These are phyloP conservation scores for Moesziomyces globuligerus DNA, from an alignment of 1,284 basidiomycete genomes.

Conservation along the genomic window DNA sequence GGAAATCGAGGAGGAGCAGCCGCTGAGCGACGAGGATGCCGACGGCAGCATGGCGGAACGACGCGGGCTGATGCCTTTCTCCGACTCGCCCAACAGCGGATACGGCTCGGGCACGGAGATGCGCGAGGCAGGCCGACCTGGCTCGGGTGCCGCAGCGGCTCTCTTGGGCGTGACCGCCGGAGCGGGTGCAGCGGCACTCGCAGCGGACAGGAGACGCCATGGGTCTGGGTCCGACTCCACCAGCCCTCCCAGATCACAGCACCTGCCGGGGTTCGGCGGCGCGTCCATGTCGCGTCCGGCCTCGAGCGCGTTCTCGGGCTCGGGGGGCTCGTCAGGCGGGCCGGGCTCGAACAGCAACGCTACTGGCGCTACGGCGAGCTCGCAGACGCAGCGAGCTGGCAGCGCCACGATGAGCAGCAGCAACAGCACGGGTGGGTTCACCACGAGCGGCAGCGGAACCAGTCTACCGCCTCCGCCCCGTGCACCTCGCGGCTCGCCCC, in stretches of 20 bases:
- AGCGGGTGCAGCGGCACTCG: slow-evolving; percentile 5
- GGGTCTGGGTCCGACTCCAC: not conserved
- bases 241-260: slow-evolving; percentile 6
- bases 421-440: slow-evolving; percentile 44
- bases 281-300: slow-evolving; percentile 9
- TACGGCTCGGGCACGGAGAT: slow-evolving; percentile 24
- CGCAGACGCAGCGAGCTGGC: slow-evolving; percentile 10
- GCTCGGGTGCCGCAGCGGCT: slow-evolving; percentile 16
- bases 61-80: slow-evolving; percentile 36
- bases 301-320: slow-evolving; percentile 13
- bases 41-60: slow-evolving; percentile 37
- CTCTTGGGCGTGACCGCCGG: slow-evolving; percentile 13
- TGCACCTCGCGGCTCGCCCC: slow-evolving; percentile 22
- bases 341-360: slow-evolving; percentile 8
- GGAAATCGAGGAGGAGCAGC: slow-evolving; percentile 37
- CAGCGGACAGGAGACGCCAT: slow-evolving; percentile 1
- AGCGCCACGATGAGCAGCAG: slow-evolving; percentile 33
- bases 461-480: slow-evolving; percentile 44
- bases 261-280: not conserved
- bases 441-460: slow-evolving; percentile 28
- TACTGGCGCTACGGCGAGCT: slow-evolving; percentile 5
- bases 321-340: not conserved
- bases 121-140: slow-evolving; percentile 7
- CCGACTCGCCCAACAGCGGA: slow-evolving; percentile 9
- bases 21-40: slow-evolving; percentile 27